Evolutionary conservation across 73 alveolate species (phyloP), one percentile per base, ranked within the genome.

Genomic region (Symbiodinium pilosum): DNA sequence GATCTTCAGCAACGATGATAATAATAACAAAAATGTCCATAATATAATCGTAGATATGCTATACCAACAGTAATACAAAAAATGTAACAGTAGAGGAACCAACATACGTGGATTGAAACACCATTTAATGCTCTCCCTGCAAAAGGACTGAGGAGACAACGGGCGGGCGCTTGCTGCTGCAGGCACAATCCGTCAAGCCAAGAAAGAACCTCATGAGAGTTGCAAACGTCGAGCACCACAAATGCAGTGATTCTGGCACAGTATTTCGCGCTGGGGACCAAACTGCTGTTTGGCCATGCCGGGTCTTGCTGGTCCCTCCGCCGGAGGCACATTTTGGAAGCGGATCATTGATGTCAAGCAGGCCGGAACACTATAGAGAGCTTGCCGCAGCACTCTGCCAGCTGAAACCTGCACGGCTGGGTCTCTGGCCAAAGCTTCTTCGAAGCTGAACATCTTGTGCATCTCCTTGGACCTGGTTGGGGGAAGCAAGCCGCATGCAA

Each of bases 361-460:
- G 30, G 21, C 21, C 71, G 21, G 12, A 52, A 21, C 71, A 12
- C 71, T 52, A 16, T 52, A 16, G 71, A 16, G 21, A 21, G 71
- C 30, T 12, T 12, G 30, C 71, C 12, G 71, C 30, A 16, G 12
- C 71, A 52, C 71, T 21, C 71, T 21, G 21, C 71, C 71, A 52
- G 12, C 71, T 52, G n/a, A n/a, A n/a, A n/a, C 34, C 84, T 24
- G 41, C 85, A 34, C 20, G 43, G 43, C 24, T 36, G 44, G 8
- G 85, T 36, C 2, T 28, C 87, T 20, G 44, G 34, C 96, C 87
- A 91, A 71, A 42, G 96, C 96, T 91, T 91, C 96, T 71, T 91
- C 96, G 96, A 91, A 91, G 96, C 96, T 91, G 87, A 91, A 91
- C 96, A 91, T 91, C 75, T 43, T 91, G 96, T 81, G 96, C 96